Evolutionary conservation across 202 grass and related monocot genomes (phyloP), one percentile per base, ranked within the genome.

Genomic region (Cymbopogon flexuosus): DNA sequence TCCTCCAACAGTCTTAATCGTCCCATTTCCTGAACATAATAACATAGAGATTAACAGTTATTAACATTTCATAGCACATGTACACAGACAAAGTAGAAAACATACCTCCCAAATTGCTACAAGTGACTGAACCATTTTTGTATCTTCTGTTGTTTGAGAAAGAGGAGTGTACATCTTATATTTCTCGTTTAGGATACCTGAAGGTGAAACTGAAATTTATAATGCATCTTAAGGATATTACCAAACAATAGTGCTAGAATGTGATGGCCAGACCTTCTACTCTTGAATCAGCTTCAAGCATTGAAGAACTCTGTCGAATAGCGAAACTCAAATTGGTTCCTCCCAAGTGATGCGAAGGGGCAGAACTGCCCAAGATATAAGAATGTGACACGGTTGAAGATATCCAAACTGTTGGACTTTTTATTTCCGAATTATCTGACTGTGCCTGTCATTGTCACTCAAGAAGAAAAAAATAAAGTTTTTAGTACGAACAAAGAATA

Each of bases 71-170:
- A 29, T 52, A 67, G 72, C 34, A 84, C 57, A 86, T 65, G 23
- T 65, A 65, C 54, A 63, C 36, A 79, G 36, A 74, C 29, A 60
- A 72, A 68, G 34, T 71, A 71, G 66, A 75, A 87, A 76, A 81
- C 46, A 73, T 34, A 94, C 95, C 90, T 97, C 90, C 92, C 95
- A 97, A 84, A 97, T 86, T 82, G 95, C 72, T 65, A 93, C 35
- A 67, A 97, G 95, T 76, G 95, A 97, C 73, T 91, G 89, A 88
- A 97, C 95, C 90, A 97, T 97, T 89, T 91, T 94, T 14, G 76
- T 85, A 73, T 93, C 88, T 30, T 82, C 35, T 11, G 81, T 90
- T 82, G 90, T 86, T 92, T 94, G 90, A 37, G 92, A 94, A 82
- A 97, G 85, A 87, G 92, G 80, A 15, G 92, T 89, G 77, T 94